phyloP scores from a whole-genome alignment of 1,139 yeast genomes.

The Zygosaccharomyces pseudobailii region DNA sequence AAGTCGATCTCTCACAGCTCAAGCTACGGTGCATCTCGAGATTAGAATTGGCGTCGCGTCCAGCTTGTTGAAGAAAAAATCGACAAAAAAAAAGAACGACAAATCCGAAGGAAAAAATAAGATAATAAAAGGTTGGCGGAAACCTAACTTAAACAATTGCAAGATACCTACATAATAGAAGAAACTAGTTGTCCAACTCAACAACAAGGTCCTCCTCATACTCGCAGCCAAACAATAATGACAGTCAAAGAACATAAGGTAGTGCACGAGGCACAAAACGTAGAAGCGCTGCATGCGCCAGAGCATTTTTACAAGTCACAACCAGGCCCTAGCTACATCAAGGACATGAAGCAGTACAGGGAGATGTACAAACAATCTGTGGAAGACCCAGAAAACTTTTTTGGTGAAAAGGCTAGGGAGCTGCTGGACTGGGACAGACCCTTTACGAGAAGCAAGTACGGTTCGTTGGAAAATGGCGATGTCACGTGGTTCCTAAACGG shows the following conservation, averaged over 20 bases:
- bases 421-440: slow-evolving; percentile 60
- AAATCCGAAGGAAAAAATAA: background rate
- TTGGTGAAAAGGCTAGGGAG: slow-evolving; percentile 56
- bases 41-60: background rate
- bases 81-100: background rate
- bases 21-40: background rate
- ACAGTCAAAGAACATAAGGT: slow-evolving; percentile 36
- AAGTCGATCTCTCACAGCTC: background rate
- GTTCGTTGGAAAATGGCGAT: slow-evolving; percentile 59
- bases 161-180: background rate
- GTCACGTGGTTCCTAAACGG: slow-evolving; percentile 71
- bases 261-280: slow-evolving; percentile 80
- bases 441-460: slow-evolving; percentile 55
- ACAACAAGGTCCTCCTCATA: background rate
- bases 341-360: slow-evolving; percentile 56
- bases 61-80: background rate
- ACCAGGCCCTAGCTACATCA: slow-evolving; percentile 51
- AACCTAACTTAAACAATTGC: background rate
- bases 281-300: slow-evolving; percentile 63
- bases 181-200: background rate
- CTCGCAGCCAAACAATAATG: slow-evolving; percentile 8
- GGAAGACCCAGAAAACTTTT: slow-evolving; percentile 59
- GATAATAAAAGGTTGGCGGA: slow-evolving; percentile 1
- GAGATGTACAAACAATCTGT: slow-evolving; percentile 61
- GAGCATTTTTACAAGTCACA: slow-evolving; percentile 69